Evolutionary conservation across 345 rosid genomes (phyloP), one percentile per base, ranked within the genome.

Genomic region (Arabidopsis arenosa): DNA sequence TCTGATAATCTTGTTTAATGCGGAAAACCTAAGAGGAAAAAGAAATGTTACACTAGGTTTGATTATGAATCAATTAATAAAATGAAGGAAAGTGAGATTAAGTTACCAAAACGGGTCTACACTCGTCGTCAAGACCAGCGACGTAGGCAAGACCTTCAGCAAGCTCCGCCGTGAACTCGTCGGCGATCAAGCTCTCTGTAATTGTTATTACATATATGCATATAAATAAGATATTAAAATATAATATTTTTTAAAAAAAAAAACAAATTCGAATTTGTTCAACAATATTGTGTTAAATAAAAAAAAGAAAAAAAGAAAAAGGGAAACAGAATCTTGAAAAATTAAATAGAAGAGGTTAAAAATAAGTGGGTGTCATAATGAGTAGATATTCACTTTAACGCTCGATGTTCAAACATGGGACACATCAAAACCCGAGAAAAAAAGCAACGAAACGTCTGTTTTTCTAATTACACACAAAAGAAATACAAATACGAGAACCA

Each of bases 101-200:
- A 62, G 32, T 75, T 84, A 96, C 99, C 89, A 87, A 37, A 78
- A 96, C 93, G n/a, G 99, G 99, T 72, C 96, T 89, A 70, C 87
- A 87, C 21, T 89, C 94, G 51, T 90, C 96, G 57, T 96, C 99
- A 49, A 89, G 97, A 13, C 99, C 99, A 32, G 98, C 93, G 5
- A 93, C 93, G 32, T 84, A 96, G 48, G 98, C 98, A 62, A 86
- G 72, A 65, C 98, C 99, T 56, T 96, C 98, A 36, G 91, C 85
- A 0, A 96, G 88, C 83, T 93, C 97, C 55, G 88, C 86, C 23
- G 96, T 88, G 89, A 96, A 96, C 87, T 96, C 99, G 37, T 96
- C 99, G n/a, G 99, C 99, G 75, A 93, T 91, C 81, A 96, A 79
- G 61, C 76, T 79, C 5, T 91, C 99, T 96, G 43, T 39, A 39